Conservation (phyloP, 2,329 filamentous ascomycete species). For the Colletotrichum lindemuthianum region DNA sequence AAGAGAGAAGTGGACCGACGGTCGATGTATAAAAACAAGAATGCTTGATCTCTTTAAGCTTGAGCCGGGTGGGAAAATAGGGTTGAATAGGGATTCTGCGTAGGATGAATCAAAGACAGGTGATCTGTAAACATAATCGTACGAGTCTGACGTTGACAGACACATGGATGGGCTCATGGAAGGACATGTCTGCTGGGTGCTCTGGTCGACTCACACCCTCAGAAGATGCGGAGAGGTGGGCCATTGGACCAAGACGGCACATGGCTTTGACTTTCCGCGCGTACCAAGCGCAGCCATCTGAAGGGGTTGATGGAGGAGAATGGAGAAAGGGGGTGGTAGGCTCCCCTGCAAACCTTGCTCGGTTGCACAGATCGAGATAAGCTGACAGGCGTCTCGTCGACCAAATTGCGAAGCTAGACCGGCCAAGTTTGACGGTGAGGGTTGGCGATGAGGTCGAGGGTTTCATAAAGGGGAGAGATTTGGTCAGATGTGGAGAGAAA, state of each 20-base stretch:
- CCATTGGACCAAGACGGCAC: constrained; percentile 20
- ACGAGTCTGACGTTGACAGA: constrained; percentile 33
- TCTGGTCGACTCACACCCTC: constrained; percentile 24
- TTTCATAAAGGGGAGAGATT: constrained; percentile 24
- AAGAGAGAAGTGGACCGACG: constrained; percentile 26
- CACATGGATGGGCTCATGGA: constrained; percentile 33
- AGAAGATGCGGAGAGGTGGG: constrained; percentile 5
- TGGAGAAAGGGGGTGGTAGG: background rate
- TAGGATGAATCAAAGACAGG: constrained; percentile 32
- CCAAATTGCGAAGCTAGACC: background rate
- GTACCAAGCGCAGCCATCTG: constrained; percentile 18
- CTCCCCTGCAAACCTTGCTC: constrained; percentile 22
- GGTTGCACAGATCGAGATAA: constrained; percentile 18
- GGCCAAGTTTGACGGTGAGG: constrained; percentile 16
- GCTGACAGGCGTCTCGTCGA: constrained; percentile 10
- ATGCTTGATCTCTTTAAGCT: constrained; percentile 32
- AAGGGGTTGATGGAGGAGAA: background rate
- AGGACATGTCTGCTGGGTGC: constrained; percentile 28
- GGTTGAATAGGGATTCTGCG: constrained; percentile 23
- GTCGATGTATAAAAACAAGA: constrained; percentile 19
- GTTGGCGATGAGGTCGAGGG: constrained; percentile 18
- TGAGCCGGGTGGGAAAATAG: constrained; percentile 27
- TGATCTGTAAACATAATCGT: constrained; percentile 37
- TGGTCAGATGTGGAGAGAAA: constrained; percentile 14
- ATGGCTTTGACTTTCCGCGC: constrained; percentile 20